A percentile compares a stretch with the other conserved stretches of the same genome.
Evolutionary conservation across 768 basidiomycete genomes (phyloP).

Genomic region (Auriscalpium orientale): DNA sequence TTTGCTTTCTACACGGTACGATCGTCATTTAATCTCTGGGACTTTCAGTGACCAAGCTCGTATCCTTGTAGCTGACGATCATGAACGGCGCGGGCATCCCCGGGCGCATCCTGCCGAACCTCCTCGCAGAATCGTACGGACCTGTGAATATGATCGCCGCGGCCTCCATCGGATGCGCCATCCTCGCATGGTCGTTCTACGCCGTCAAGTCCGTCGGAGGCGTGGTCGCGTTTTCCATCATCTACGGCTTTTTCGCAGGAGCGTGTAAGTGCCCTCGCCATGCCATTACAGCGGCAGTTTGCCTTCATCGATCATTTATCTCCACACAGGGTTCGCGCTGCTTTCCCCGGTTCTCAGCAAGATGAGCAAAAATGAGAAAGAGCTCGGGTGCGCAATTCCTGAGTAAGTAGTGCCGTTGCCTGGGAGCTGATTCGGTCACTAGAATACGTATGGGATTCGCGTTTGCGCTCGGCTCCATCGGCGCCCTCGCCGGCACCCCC

Average conservation of each 20-base stretch:
- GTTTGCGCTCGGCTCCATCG: constrained; percentile 15
- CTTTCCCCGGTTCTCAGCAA: background rate
- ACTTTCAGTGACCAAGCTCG: background rate
- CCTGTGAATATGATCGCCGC: constrained; percentile 37
- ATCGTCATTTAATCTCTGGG: background rate
- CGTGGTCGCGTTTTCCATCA: constrained; percentile 32
- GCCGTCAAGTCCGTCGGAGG: constrained; percentile 27
- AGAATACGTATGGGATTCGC: constrained; percentile 26
- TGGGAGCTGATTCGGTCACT: background rate
- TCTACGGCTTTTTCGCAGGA: constrained; percentile 44
- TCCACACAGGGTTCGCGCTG: constrained; percentile 17
- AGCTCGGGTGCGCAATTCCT: constrained; percentile 6
- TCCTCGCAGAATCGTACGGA: constrained; percentile 42
- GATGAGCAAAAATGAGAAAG: background rate
- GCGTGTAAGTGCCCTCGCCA: constrained; percentile 24
- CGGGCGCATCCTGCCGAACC: constrained; percentile 52
- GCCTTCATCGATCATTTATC: background rate
- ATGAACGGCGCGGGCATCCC: constrained; percentile 48
- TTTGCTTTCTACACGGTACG: constrained; percentile 19
- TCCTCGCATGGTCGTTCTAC: constrained; percentile 33
- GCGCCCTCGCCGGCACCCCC: constrained; percentile 18
- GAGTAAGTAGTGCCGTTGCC: background rate
- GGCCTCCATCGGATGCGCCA: constrained; percentile 26
- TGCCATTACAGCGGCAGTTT: background rate
- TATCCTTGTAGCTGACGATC: constrained; percentile 34